Percentiles rank a stretch among this genome's conserved stretches.
Conservation (phyloP, 2,329 filamentous ascomycete species). For the Aspergillus ustus region DNA sequence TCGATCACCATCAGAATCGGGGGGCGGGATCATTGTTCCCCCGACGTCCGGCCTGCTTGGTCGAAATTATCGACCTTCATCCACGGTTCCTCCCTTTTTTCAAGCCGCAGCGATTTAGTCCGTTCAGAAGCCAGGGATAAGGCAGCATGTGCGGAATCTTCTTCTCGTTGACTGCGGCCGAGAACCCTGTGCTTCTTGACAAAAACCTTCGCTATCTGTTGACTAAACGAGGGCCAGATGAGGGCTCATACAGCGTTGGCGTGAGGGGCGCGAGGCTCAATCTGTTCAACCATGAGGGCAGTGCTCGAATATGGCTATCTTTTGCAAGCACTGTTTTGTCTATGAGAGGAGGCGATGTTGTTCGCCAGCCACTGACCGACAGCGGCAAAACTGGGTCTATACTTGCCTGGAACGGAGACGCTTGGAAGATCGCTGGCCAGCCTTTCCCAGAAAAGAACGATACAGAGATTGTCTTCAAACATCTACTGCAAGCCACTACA, state of each 20-base stretch:
- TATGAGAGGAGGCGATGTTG: constrained; percentile 74
- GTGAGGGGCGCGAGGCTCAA: constrained; percentile 25
- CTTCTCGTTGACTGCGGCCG: constrained; percentile 50
- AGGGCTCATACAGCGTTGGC: constrained; percentile 27
- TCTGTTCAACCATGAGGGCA: constrained; percentile 22
- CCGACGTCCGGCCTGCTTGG: constrained; percentile 29
- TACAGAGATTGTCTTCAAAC: constrained; percentile 68
- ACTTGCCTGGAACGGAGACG: constrained; percentile 97
- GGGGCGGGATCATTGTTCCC: constrained; percentile 40
- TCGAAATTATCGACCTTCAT: constrained; percentile 8
- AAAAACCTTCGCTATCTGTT: constrained; percentile 41
- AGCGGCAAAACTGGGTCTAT: constrained; percentile 59
- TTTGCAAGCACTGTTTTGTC: constrained; percentile 89
- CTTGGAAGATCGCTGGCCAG: constrained; percentile 72
- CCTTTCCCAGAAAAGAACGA: constrained; percentile 79
- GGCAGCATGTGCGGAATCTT: constrained; percentile 57
- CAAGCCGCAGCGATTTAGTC: not conserved
- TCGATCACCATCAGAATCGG: constrained; percentile 44
- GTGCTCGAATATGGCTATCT: constrained; percentile 53
- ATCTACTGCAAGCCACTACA: constrained; percentile 55
- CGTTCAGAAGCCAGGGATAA: not conserved
- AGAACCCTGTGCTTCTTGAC: constrained; percentile 33
- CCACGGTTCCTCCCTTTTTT: not conserved
- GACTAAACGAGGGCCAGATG: constrained; percentile 51
- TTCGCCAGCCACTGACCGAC: constrained; percentile 73